phyloP scores from a whole-genome alignment of 805 yeast species.

The Yamadazyma sp. region DNA sequence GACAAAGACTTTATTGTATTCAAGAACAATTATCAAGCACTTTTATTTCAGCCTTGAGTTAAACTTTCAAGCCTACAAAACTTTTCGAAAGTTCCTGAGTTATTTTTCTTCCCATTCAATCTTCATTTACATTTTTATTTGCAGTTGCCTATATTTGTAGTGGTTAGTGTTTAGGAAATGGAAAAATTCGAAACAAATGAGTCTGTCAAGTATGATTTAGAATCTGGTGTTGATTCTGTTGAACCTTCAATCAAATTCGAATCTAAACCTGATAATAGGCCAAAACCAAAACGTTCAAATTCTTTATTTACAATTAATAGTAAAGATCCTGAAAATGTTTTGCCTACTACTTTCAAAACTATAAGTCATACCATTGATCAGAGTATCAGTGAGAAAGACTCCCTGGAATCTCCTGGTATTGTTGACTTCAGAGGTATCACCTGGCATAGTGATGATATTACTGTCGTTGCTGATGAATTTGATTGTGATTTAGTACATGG shows the following conservation, averaged over 20 bases:
- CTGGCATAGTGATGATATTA: slow-evolving; percentile 27
- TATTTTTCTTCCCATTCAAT: too few relatives aligned
- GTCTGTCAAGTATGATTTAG: background rate
- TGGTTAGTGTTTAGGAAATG: too few relatives aligned
- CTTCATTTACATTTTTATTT: too few relatives aligned
- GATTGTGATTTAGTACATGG: slow-evolving; percentile 20
- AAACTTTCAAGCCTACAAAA: too few relatives aligned
- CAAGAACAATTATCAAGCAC: too few relatives aligned
- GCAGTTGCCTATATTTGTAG: too few relatives aligned
- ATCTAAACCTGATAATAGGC: too few relatives aligned
- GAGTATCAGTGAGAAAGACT: background rate
- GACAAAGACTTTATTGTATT: too few relatives aligned
- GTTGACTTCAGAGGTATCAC: slow-evolving; percentile 15
- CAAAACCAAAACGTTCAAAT: background rate
- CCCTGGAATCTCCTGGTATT: background rate
- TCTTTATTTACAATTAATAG: slow-evolving; percentile 7
- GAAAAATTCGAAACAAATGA: too few relatives aligned
- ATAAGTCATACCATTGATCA: slow-evolving; percentile 35
- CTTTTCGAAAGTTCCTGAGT: too few relatives aligned
- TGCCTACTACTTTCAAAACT: slow-evolving; percentile 37
- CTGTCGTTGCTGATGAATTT: slow-evolving; percentile 20
- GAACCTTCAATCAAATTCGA: background rate
- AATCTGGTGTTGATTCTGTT: background rate
- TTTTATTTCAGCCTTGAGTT: too few relatives aligned
- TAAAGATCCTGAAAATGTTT: slow-evolving; percentile 15